A percentile compares a stretch with the other conserved stretches of the same genome.
These are phyloP conservation scores for Umbelopsis sp. DNA, from an alignment of 192 early-diverging fungal genomes.

Conservation along the genomic window DNA sequence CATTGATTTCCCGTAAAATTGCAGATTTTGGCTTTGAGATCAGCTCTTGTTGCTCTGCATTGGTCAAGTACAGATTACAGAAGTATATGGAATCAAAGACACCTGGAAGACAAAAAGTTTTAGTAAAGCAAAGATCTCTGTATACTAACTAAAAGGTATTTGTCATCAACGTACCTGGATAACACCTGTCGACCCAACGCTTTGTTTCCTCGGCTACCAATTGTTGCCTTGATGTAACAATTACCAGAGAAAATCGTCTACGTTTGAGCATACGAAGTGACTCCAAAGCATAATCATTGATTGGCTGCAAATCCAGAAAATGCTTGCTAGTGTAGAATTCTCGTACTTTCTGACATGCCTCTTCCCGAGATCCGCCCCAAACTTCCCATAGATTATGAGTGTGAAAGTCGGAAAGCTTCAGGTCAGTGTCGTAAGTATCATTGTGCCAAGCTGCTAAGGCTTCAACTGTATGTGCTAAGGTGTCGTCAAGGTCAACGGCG, in stretches of 20 bases:
- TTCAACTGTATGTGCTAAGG: constrained; percentile 50
- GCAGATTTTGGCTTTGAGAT: constrained; percentile 59
- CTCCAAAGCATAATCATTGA: constrained; percentile 54
- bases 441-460: constrained; percentile 61
- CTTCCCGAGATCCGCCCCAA: constrained; percentile 59
- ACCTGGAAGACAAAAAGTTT: constrained; percentile 32
- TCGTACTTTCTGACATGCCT: constrained; percentile 55
- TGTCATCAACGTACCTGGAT: constrained; percentile 43
- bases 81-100: constrained; percentile 68
- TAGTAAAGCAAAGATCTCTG: background rate
- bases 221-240: constrained; percentile 64
- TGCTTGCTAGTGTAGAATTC: constrained; percentile 57
- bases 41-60: constrained; percentile 52
- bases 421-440: constrained; percentile 49
- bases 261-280: constrained; percentile 58
- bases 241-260: constrained; percentile 53
- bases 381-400: constrained; percentile 55
- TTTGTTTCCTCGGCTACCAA: constrained; percentile 59
- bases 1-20: constrained; percentile 59
- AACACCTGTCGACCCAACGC: constrained; percentile 57
- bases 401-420: constrained; percentile 49
- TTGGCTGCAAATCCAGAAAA: constrained; percentile 55
- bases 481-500: constrained; percentile 61
- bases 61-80: constrained; percentile 56
- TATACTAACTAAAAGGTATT: background rate